Conservation (phyloP, 495 filamentous ascomycete genomes). For the Amorphotheca resinae region DNA sequence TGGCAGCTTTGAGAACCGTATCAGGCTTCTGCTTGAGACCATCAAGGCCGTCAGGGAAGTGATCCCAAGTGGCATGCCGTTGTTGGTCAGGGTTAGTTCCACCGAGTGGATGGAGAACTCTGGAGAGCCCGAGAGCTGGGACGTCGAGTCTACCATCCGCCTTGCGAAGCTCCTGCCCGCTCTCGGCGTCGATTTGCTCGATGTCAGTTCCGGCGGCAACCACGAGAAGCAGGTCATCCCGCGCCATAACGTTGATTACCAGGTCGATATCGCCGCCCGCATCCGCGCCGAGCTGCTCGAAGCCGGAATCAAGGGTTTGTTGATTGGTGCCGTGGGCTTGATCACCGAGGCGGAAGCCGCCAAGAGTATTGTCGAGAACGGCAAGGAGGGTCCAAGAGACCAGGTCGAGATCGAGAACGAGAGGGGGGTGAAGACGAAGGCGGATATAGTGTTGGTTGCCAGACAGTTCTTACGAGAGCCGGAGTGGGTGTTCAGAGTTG, state of each 20-base stretch:
- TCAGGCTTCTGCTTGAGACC: slow-evolving; percentile 33
- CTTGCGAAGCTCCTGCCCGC: slow-evolving; percentile 53
- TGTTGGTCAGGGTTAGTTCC: slow-evolving; percentile 57
- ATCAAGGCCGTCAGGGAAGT: slow-evolving; percentile 33
- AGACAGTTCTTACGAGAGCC: slow-evolving; percentile 56
- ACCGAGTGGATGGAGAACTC: slow-evolving; percentile 59
- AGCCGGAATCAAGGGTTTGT: slow-evolving; percentile 38
- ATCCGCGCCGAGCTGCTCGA: slow-evolving; percentile 44
- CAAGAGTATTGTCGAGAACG: slow-evolving; percentile 41
- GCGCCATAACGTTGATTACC: slow-evolving; percentile 41
- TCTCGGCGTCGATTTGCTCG: slow-evolving; percentile 60
- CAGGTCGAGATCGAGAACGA: slow-evolving; percentile 30
- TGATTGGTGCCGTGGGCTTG: slow-evolving; percentile 62
- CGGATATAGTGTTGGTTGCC: slow-evolving; percentile 51
- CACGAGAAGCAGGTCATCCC: slow-evolving; percentile 45
- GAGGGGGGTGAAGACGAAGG: slow-evolving; percentile 32
- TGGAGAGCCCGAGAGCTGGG: slow-evolving; percentile 44
- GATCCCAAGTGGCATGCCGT: slow-evolving; percentile 48
- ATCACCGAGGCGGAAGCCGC: slow-evolving; percentile 53
- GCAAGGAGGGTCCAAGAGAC: slow-evolving; percentile 8
- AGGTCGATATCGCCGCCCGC: slow-evolving; percentile 35
- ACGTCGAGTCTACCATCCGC: slow-evolving; percentile 43
- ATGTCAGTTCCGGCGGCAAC: slow-evolving; percentile 61
- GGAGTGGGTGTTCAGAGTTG: slow-evolving; percentile 50
- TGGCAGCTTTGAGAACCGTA: slow-evolving; percentile 45